Percentiles rank a stretch among this genome's conserved stretches.
Conservation (phyloP, 495 filamentous ascomycete genomes). For the Penicillium goetzii region DNA sequence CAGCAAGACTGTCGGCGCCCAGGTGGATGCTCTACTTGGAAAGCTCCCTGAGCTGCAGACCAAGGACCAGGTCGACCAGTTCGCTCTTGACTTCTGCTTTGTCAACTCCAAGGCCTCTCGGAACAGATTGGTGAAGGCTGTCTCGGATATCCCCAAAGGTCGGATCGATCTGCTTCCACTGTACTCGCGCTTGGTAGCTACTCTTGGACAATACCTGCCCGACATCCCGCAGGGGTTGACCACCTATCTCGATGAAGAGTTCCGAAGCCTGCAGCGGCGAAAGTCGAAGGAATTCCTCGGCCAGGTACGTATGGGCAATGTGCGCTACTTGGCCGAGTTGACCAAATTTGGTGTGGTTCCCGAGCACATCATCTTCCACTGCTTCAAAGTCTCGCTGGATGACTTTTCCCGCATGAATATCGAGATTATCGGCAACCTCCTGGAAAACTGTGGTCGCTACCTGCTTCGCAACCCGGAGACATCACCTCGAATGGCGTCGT, state of each 20-base stretch:
- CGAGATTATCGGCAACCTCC: constrained; percentile 94
- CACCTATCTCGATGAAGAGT: constrained; percentile 93
- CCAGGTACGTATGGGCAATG: constrained; percentile 91
- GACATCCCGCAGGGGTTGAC: constrained; percentile 92
- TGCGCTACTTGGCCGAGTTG: constrained; percentile 94
- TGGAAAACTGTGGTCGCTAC: constrained; percentile 97
- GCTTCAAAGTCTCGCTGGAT: constrained; percentile 94
- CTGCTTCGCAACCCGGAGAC: constrained; percentile 93
- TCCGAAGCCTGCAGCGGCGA: constrained; percentile 94
- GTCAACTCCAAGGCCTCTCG: constrained; percentile 97
- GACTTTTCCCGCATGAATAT: constrained; percentile 99
- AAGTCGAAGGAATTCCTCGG: constrained; percentile 98
- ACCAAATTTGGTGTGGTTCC: constrained; percentile 98
- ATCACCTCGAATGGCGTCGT: constrained; percentile 86
- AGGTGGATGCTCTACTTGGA: constrained; percentile 88
- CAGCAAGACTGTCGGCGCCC: constrained; percentile 96
- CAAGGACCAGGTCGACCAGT: constrained; percentile 89
- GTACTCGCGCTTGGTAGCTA: constrained; percentile 91
- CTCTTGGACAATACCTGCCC: constrained; percentile 88
- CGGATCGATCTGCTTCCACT: constrained; percentile 88
- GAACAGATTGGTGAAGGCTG: constrained; percentile 88
- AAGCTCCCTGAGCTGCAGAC: constrained; percentile 87
- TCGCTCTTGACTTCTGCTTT: constrained; percentile 95
- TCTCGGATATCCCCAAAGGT: constrained; percentile 93
- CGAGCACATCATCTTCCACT: constrained; percentile 98